These are phyloP conservation scores for Penicillium sp. DNA, from an alignment of 2,329 filamentous ascomycete genomes.

Conservation along the genomic window DNA sequence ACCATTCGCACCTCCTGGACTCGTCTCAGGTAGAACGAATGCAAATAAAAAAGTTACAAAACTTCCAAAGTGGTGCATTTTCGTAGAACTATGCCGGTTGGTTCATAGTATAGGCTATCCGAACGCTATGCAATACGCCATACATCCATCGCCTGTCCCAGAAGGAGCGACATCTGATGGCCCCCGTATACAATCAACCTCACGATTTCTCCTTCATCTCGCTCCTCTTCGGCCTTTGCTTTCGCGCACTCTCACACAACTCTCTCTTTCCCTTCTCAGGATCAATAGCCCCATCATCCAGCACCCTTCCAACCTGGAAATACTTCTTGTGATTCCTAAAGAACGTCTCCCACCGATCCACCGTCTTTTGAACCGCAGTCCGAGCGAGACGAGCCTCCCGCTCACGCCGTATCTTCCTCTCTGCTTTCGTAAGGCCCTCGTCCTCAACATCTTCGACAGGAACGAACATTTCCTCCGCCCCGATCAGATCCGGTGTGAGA, in stretches of 20 bases:
- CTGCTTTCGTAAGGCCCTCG: slow-evolving; percentile 38
- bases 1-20: slow-evolving; percentile 35
- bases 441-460: slow-evolving; percentile 64
- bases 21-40: slow-evolving; percentile 40
- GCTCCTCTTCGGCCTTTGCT: slow-evolving; percentile 62
- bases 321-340: slow-evolving; percentile 83
- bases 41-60: slow-evolving; percentile 39
- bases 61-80: slow-evolving; percentile 12
- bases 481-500: slow-evolving; percentile 78
- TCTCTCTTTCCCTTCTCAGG: slow-evolving; percentile 57
- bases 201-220: slow-evolving; percentile 29
- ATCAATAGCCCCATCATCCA: slow-evolving; percentile 52
- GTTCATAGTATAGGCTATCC: neutral
- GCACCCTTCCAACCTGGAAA: slow-evolving; percentile 74
- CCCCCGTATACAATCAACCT: neutral
- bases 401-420: slow-evolving; percentile 58
- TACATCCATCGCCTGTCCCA: neutral
- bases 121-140: slow-evolving; percentile 1
- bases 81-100: neutral
- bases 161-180: neutral
- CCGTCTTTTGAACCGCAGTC: slow-evolving; percentile 65
- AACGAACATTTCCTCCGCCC: slow-evolving; percentile 82
- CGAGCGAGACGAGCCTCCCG: slow-evolving; percentile 68
- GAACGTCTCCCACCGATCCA: slow-evolving; percentile 82
- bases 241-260: slow-evolving; percentile 72